Evolutionary conservation across 176 grass and related monocot species (phyloP), one percentile per base, ranked within the genome.

Genomic region (Canna indica): DNA sequence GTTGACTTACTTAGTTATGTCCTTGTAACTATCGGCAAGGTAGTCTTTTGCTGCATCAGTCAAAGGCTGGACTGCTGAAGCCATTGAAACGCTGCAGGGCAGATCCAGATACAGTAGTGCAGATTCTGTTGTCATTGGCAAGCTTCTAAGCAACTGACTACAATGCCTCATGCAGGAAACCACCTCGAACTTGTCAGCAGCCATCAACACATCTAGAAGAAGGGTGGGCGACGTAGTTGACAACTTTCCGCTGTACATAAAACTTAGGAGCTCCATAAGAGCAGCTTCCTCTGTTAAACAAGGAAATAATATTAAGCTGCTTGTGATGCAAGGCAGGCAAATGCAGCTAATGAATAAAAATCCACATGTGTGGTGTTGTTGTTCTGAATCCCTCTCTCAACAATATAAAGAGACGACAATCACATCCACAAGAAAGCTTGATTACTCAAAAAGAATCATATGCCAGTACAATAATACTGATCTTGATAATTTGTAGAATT

Each of bases 141-240:
- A 90, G 76, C 78, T 90, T 79, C 86, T 81, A 45, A 99, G 78
- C 73, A 94, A 67, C 76, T 99, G 95, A 83, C 95, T 93, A 81
- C 90, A 93, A 60, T 99, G 81, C 29, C 95, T 77, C 90, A 99
- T 94, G 76, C 95, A 99, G 7, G 95, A 93, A 73, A 77, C 90
- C 47, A 99, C 95, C 83, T 99, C 95, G 73, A 99, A 99, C 68
- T 99, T 99, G 61, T 99, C 95, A 59, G 95, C 83, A 27, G 90
- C 84, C 91, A 96, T 73, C 35, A 77, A 33, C 47, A 77, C 65
- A 77, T 77, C 75, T 4, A 77, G 25, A 32, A 77, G 75, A 22
- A 69, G 34, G 18, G 64, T 18, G 9, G 75, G 33, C 18, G 75
- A 77, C 1, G 75, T 77, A 26, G 64, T 77, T 57, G 64, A 69